Base-by-base conservation (phyloP, 2,329 filamentous ascomycete species). In the Thielaviopsis ethacetica region DNA sequence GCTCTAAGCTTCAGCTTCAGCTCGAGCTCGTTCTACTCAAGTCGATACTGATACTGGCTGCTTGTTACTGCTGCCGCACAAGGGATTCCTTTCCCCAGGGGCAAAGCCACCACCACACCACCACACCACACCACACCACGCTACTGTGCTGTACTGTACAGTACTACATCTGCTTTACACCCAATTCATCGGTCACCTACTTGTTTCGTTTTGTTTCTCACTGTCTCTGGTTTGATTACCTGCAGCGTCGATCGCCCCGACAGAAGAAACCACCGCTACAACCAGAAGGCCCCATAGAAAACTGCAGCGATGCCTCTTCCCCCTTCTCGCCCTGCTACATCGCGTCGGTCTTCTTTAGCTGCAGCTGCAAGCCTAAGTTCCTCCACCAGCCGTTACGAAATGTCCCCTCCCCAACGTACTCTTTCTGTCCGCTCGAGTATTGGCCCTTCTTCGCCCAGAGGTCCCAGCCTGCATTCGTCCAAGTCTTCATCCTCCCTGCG, bases 391-490 rank as follows among this genome's bases (percentile, higher is more conserved):
- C 63, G 66, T 54, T 64, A 65, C 53, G 64, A 66, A 6, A 65
- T 68, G n/a, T 67, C 66, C 27, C 67, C 72, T 17, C 30, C 52
- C 49, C 27, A 50, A 15, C 50, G 56, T 5, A 38, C n/a, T 44
- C 34, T 58, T 27, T 41, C n/a, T 53, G 27, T 44, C 21, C 50
- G 54, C 6, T 24, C 54, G 10, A 27, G 21, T 24, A n/a, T 50
- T 19, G 26, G 27, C 47, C 49, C 59, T 56, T 50, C 50, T 21
- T 60, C 59, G 2, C 57, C 59, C 21, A 53, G 49, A 56, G 58
- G 52, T 15, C 59, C 59, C 27, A 56, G 24, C 7, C 19, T 61
- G 30, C 52, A 55, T n/a, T 26, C 56, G 52, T 53, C 59, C 9
- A n/a, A 27, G n/a, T 61, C 59, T 30, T 30, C 56, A 10, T 61